Percentiles rank a stretch among this genome's conserved stretches.
These are phyloP conservation scores for Suillus subalutaceus DNA, from an alignment of 768 basidiomycete species.

Conservation along the genomic window DNA sequence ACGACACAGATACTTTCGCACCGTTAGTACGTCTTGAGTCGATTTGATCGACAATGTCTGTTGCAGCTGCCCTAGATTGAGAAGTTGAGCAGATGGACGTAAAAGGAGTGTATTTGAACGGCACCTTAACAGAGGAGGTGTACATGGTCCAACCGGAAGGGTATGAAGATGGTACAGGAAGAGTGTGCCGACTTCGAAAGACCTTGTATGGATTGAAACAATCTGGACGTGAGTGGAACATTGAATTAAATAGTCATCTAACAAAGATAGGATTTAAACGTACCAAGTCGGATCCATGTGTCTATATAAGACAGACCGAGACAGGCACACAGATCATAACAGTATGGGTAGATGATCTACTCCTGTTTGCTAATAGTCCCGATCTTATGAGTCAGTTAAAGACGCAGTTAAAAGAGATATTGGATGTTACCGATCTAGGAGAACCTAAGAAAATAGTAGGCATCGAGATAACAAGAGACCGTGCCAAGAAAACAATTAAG, in stretches of 20 bases:
- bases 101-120: slow-evolving; percentile 33
- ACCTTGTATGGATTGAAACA: slow-evolving; percentile 37
- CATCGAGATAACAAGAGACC: slow-evolving; percentile 23
- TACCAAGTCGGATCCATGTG: slow-evolving; percentile 22
- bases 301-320: slow-evolving; percentile 2
- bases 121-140: slow-evolving; percentile 33
- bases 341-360: slow-evolving; percentile 35
- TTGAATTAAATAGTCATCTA: slow-evolving; percentile 25
- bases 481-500: too few species aligned
- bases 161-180: slow-evolving; percentile 16
- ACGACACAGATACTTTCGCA: slow-evolving; percentile 39
- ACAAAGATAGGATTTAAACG: slow-evolving; percentile 21
- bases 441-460: slow-evolving; percentile 27
- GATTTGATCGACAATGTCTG: slow-evolving; percentile 26
- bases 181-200: slow-evolving; percentile 24
- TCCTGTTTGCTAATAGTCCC: slow-evolving; percentile 17
- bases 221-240: slow-evolving; percentile 32
- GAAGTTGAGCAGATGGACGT: slow-evolving; percentile 35
- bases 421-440: slow-evolving; percentile 27
- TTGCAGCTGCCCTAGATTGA: slow-evolving; percentile 22
- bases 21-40: slow-evolving; percentile 29
- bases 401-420: slow-evolving; percentile 14
- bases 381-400: slow-evolving; percentile 12
- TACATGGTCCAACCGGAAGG: slow-evolving; percentile 36
- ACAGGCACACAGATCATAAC: slow-evolving; percentile 21